Evolutionary conservation across 306 rosid genomes (phyloP).

Genomic region (Fragaria vesca): DNA sequence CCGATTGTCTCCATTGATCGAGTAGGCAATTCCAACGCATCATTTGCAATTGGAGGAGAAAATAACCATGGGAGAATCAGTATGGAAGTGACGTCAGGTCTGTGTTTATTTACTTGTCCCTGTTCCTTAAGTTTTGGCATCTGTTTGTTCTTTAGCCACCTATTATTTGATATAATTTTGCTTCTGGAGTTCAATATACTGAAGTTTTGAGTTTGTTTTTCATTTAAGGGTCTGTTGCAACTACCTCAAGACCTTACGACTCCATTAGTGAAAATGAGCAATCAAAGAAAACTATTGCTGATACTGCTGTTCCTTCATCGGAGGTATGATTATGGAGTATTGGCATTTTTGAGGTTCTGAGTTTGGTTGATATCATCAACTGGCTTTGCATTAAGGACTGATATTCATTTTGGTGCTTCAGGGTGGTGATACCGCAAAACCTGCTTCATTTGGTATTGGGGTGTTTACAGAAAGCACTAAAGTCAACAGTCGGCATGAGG

Average conservation of each 20-base stretch:
- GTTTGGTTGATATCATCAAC: conserved; percentile 13
- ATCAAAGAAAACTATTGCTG: conserved; percentile 40
- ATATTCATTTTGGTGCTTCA: conserved; percentile 40
- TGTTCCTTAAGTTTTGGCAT: conserved; percentile 16
- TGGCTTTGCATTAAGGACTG: background rate
- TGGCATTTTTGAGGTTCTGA: conserved; percentile 8
- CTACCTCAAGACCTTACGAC: conserved; percentile 43
- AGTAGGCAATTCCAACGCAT: conserved; percentile 39
- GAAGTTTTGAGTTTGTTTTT: conserved; percentile 26
- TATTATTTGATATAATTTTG: conserved; percentile 8
- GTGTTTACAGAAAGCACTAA: conserved; percentile 45
- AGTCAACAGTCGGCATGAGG: conserved; percentile 50
- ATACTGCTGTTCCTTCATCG: conserved; percentile 36
- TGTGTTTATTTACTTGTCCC: conserved; percentile 16
- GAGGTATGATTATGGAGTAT: conserved; percentile 49
- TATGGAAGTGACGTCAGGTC: conserved; percentile 69
- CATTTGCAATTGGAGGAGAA: conserved; percentile 47
- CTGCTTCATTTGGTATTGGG: conserved; percentile 49
- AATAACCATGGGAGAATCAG: conserved; percentile 46
- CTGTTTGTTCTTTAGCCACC: conserved; percentile 7
- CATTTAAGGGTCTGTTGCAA: conserved; percentile 48
- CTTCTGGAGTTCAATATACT: conserved; percentile 17
- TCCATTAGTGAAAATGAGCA: conserved; percentile 35
- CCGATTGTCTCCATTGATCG: conserved; percentile 47
- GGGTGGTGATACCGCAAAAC: conserved; percentile 47